Conservation (phyloP, 2,329 filamentous ascomycete species). For the Ophiostoma ulmi region DNA sequence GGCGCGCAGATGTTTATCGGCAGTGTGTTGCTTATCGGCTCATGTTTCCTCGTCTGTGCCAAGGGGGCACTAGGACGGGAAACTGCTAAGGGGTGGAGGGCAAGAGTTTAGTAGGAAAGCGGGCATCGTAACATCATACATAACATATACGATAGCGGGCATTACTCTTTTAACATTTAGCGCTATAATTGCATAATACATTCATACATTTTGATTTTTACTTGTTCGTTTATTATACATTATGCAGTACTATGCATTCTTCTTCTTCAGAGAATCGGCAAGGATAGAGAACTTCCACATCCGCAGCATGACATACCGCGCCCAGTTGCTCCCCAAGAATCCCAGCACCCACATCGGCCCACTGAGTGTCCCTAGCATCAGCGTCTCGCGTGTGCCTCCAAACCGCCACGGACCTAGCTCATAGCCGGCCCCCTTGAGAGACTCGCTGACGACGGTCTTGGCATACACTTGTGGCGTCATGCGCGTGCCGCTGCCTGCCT, state of each 20-base stretch:
- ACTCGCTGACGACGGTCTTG: constrained; percentile 22
- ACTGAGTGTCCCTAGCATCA: constrained; percentile 25
- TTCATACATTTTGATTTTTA: neutral
- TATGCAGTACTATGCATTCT: constrained; percentile 34
- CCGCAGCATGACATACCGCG: constrained; percentile 23
- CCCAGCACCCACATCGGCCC: constrained; percentile 27
- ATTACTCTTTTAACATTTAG: neutral
- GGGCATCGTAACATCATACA: too few species aligned
- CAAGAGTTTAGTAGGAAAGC: constrained; percentile 35
- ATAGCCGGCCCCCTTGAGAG: constrained; percentile 23
- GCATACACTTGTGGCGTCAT: constrained; percentile 32
- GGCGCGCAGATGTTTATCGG: constrained; percentile 50
- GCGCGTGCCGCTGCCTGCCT: constrained; percentile 28
- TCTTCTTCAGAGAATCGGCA: constrained; percentile 18
- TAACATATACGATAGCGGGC: neutral
- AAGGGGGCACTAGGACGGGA: constrained; percentile 39
- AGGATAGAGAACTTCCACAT: constrained; percentile 25
- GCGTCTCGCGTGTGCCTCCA: constrained; percentile 26
- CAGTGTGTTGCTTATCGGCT: constrained; percentile 40
- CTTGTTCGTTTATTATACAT: neutral
- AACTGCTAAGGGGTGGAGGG: constrained; percentile 37
- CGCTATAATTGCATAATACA: neutral
- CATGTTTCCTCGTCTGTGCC: constrained; percentile 38
- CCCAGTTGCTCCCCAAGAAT: constrained; percentile 26
- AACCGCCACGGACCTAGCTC: constrained; percentile 25